A percentile compares a stretch with the other conserved stretches of the same genome.
phyloP scores from a whole-genome alignment of 805 yeast species.

The Starmera quercuum region DNA sequence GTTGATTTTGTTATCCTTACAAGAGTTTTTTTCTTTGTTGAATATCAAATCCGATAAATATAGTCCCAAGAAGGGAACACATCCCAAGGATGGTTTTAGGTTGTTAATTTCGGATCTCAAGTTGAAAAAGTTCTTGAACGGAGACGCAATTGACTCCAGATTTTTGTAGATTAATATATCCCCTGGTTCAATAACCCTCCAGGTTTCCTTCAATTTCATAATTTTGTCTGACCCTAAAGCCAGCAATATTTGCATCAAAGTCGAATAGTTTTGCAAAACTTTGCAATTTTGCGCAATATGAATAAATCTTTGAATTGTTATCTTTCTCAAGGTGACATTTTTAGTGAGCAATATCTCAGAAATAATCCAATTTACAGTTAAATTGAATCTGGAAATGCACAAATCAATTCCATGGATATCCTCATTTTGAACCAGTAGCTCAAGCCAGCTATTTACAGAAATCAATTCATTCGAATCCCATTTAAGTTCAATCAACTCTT shows the following conservation, averaged over 20 bases:
- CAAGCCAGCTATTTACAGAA: constrained; percentile 80
- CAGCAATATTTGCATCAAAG: constrained; percentile 78
- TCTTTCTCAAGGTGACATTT: constrained; percentile 48
- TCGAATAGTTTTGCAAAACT: constrained; percentile 70
- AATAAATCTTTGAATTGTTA: constrained; percentile 76
- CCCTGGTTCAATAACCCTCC: constrained; percentile 66
- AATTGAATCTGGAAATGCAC: constrained; percentile 77
- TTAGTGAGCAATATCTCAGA: constrained; percentile 77
- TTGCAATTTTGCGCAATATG: constrained; percentile 77
- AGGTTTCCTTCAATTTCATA: constrained; percentile 55
- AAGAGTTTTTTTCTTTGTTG: constrained; percentile 37
- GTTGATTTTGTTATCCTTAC: constrained; percentile 40
- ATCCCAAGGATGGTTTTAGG: constrained; percentile 59
- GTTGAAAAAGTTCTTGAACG: constrained; percentile 62
- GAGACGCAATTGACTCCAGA: constrained; percentile 65
- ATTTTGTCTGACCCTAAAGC: constrained; percentile 68
- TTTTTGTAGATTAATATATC: constrained; percentile 62
- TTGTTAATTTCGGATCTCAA: constrained; percentile 58
- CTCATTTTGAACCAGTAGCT: constrained; percentile 52
- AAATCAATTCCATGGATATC: constrained; percentile 68
- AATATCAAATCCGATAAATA: constrained; percentile 77
- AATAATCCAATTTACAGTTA: constrained; percentile 86
- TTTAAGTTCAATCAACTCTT: constrained; percentile 67
- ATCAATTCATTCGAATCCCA: constrained; percentile 58
- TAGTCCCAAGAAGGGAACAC: constrained; percentile 85